Percentiles rank a stretch among this genome's conserved stretches.
phyloP scores from a whole-genome alignment of 768 basidiomycete genomes.

The Auricularia cornea region DNA sequence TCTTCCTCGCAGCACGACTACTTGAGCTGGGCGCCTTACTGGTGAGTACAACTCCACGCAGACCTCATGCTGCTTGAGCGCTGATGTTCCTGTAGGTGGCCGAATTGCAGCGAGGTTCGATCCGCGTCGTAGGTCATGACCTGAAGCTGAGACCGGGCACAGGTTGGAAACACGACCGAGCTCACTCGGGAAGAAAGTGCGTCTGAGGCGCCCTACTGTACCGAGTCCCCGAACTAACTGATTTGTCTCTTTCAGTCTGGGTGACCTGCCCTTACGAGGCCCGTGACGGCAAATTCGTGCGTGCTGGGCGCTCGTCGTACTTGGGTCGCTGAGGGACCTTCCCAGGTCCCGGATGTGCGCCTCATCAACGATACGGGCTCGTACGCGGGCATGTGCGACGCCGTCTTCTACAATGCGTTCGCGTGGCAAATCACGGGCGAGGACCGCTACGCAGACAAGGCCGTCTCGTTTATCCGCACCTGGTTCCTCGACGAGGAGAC shows the following conservation, averaged over 20 bases:
- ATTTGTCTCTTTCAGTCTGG: constrained; percentile 21
- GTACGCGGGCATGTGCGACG: constrained; percentile 34
- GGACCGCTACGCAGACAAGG: constrained; percentile 32
- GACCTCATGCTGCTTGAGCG: no score
- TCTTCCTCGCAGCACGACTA: background rate
- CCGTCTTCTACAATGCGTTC: constrained; percentile 38
- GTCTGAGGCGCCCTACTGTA: constrained; percentile 1
- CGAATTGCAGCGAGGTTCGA: background rate
- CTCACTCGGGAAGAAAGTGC: constrained; percentile 48
- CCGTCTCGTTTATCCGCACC: constrained; percentile 30
- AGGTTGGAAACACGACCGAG: constrained; percentile 48
- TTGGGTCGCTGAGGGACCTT: no score
- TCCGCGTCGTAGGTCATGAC: constrained; percentile 35
- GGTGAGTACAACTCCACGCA: background rate
- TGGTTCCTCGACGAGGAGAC: constrained; percentile 28
- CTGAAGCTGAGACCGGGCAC: constrained; percentile 36
- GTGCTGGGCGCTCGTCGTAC: no score
- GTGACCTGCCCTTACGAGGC: constrained; percentile 39
- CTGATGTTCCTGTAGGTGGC: background rate
- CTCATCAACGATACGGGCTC: constrained; percentile 32
- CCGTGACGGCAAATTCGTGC: constrained; percentile 45
- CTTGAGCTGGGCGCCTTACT: background rate
- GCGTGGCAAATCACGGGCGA: constrained; percentile 35
- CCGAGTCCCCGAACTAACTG: background rate
- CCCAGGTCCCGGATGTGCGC: constrained; percentile 47